phyloP scores from a whole-genome alignment of 2,329 filamentous ascomycete species.

The Sarocladium strictum region DNA sequence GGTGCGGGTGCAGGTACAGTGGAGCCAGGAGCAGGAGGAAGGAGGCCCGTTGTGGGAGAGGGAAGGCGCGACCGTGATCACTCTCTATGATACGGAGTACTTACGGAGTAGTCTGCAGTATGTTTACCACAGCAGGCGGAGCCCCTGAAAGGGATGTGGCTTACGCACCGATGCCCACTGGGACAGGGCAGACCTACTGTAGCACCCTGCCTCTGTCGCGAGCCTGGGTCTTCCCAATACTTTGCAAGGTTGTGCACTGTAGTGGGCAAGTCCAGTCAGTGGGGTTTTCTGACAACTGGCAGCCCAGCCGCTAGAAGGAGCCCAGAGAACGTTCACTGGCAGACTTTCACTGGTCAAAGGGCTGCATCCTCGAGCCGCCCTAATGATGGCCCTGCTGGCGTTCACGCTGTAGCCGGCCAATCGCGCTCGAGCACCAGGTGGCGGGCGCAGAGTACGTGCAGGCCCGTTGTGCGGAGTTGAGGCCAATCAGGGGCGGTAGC shows the following conservation, averaged over 20 bases:
- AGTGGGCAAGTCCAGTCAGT: neutral
- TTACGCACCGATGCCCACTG: conserved; percentile 3
- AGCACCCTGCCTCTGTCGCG: neutral
- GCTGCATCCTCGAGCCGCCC: conserved; percentile 2
- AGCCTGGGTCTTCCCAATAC: too few relatives aligned
- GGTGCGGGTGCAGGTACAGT: conserved; percentile 3
- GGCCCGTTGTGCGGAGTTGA: conserved; percentile 5
- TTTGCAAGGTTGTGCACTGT: neutral
- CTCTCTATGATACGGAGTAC: neutral
- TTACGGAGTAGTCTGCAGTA: neutral
- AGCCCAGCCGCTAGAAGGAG: conserved; percentile 2
- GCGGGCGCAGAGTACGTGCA: conserved; percentile 3
- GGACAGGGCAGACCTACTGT: too few relatives aligned
- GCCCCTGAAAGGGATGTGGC: conserved; percentile 6
- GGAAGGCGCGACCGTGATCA: neutral
- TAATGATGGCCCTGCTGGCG: neutral
- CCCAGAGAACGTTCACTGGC: neutral
- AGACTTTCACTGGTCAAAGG: neutral
- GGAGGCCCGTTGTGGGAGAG: neutral
- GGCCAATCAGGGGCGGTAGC: conserved; percentile 4
- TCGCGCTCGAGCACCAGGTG: conserved; percentile 1
- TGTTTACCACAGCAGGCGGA: neutral
- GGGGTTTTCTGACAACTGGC: neutral
- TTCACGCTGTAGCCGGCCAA: conserved; percentile 1
- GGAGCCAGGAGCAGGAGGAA: conserved; percentile 5